phyloP scores from a whole-genome alignment of 331 rosid genomes.

The Ulmus americana region DNA sequence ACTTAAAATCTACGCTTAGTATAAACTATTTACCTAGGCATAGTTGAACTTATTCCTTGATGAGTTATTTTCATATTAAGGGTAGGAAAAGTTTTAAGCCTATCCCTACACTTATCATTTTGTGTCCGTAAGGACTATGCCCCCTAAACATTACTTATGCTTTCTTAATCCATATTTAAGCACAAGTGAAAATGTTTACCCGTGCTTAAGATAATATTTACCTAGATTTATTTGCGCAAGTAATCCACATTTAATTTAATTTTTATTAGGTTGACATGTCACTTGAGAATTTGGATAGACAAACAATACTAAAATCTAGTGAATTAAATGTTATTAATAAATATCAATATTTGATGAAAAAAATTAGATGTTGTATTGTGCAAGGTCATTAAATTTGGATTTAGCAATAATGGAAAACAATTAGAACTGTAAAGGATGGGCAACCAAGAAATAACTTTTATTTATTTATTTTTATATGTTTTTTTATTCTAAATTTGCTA shows the following conservation, averaged over 20 bases:
- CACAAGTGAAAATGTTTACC: too few relatives aligned
- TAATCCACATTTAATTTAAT: not conserved
- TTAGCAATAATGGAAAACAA: not conserved
- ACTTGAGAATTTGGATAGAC: conserved; percentile 3
- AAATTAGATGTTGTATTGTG: conserved; percentile 14
- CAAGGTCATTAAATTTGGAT: not conserved
- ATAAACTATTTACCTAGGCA: too few relatives aligned
- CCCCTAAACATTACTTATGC: too few relatives aligned
- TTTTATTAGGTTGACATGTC: conserved; percentile 7
- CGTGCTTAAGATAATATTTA: too few relatives aligned
- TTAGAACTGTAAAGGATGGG: conserved; percentile 4
- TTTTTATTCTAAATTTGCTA: not conserved
- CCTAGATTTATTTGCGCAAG: too few relatives aligned
- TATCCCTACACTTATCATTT: too few relatives aligned
- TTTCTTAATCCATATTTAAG: too few relatives aligned
- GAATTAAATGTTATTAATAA: conserved; percentile 3
- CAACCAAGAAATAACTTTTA: conserved; percentile 3
- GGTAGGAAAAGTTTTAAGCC: too few relatives aligned
- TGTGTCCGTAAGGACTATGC: too few relatives aligned
- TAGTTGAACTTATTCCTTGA: too few relatives aligned
- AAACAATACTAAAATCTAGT: conserved; percentile 12
- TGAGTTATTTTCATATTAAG: too few relatives aligned
- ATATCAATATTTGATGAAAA: not conserved
- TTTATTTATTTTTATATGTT: not conserved
- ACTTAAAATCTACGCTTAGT: too few relatives aligned